Conservation (phyloP, 306 rosid genomes). For the Quercus rubra region DNA sequence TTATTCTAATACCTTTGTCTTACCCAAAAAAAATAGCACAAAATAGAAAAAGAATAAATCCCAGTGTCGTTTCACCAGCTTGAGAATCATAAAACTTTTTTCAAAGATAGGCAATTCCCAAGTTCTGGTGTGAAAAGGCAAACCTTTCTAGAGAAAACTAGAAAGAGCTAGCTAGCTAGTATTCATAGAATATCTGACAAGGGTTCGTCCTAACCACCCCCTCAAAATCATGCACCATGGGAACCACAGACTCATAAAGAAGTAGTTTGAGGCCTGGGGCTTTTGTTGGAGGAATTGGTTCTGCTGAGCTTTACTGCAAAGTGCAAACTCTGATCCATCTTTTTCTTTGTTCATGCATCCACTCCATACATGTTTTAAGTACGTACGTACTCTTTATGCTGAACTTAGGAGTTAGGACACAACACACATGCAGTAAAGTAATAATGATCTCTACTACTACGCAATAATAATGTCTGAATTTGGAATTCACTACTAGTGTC, state of each 20-base stretch:
- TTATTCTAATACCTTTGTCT: too few relatives aligned
- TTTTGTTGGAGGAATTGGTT: not conserved
- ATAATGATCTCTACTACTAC: not conserved
- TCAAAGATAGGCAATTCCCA: not conserved
- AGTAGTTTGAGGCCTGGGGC: not conserved
- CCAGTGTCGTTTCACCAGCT: not conserved
- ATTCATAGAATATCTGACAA: not conserved
- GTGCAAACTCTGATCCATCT: not conserved
- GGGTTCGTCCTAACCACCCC: not conserved
- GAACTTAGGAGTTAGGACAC: not conserved
- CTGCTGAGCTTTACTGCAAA: not conserved
- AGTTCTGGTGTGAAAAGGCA: not conserved
- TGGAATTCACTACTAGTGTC: not conserved
- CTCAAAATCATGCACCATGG: not conserved
- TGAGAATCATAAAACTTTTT: not conserved
- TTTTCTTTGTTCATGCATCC: not conserved
- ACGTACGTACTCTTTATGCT: not conserved
- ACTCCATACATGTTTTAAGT: not conserved
- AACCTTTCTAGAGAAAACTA: not conserved
- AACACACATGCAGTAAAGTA: not conserved
- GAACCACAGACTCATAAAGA: constrained; percentile 1
- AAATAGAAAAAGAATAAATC: not conserved
- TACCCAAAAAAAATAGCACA: not conserved
- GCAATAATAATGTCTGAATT: not conserved
- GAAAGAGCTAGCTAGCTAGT: not conserved